phyloP scores from a whole-genome alignment of 306 rosid genomes.

The Astragalus glycyphyllos region DNA sequence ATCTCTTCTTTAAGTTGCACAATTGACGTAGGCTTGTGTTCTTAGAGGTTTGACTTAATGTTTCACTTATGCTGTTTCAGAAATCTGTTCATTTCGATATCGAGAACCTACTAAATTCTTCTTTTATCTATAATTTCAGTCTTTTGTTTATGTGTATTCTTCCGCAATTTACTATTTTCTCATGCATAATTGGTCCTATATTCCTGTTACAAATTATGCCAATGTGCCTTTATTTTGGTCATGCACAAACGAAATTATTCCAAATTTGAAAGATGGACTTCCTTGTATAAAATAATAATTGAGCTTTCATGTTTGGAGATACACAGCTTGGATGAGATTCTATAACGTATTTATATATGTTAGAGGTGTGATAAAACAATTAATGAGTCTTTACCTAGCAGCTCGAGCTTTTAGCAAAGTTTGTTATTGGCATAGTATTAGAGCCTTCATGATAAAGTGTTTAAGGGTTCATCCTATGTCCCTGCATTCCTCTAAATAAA shows the following conservation, averaged over 20 bases:
- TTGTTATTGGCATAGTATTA: constrained; percentile 10
- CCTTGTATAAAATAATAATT: not conserved
- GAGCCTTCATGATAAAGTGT: not conserved
- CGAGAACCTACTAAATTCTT: not conserved
- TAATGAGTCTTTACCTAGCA: not conserved
- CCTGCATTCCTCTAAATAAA: not conserved
- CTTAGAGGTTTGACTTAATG: constrained; percentile 27
- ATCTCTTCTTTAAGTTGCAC: constrained; percentile 16
- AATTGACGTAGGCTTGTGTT: constrained; percentile 21
- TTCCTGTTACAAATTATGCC: constrained; percentile 16
- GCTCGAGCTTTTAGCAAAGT: constrained; percentile 11
- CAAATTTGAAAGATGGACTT: not conserved
- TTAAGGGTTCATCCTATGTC: not conserved
- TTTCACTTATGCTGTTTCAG: constrained; percentile 14
- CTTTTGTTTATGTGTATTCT: not conserved
- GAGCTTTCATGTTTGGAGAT: constrained; percentile 9
- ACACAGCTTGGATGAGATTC: constrained; percentile 4
- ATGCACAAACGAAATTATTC: not conserved
- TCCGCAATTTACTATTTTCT: constrained; percentile 8
- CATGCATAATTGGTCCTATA: not conserved
- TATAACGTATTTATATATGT: not conserved
- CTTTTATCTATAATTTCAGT: not conserved
- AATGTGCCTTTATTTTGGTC: not conserved
- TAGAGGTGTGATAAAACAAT: not conserved
- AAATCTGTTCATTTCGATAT: not conserved